phyloP scores from a whole-genome alignment of 768 basidiomycete genomes.

The Tulasnella sp. region DNA sequence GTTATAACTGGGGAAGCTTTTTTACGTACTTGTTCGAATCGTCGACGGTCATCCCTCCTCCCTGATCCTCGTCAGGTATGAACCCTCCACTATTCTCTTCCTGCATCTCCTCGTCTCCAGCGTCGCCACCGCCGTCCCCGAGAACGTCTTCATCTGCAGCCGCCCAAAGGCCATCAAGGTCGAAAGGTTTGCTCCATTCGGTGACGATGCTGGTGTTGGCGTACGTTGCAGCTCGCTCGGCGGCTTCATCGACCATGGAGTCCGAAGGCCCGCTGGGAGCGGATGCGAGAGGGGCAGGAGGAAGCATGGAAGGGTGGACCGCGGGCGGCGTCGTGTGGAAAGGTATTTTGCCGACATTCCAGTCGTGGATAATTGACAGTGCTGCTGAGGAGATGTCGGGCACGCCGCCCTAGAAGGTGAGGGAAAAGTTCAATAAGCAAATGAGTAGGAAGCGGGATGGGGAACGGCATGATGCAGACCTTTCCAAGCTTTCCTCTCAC shows the following conservation, averaged over 20 bases:
- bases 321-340: constrained; percentile 78
- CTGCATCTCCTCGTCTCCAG: constrained; percentile 38
- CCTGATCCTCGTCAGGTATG: constrained; percentile 44
- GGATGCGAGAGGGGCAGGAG: not conserved
- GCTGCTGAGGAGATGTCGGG: constrained; percentile 83
- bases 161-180: constrained; percentile 74
- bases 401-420: constrained; percentile 65
- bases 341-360: constrained; percentile 95
- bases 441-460: not conserved
- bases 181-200: constrained; percentile 71
- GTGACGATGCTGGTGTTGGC: constrained; percentile 78
- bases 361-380: constrained; percentile 77
- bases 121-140: constrained; percentile 43
- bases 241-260: constrained; percentile 36
- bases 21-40: not conserved
- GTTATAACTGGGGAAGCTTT: too few relatives aligned
- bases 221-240: constrained; percentile 60
- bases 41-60: not conserved
- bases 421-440: not conserved
- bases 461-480: constrained; percentile 39
- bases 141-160: constrained; percentile 72
- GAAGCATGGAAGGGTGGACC: constrained; percentile 68
- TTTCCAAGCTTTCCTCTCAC: constrained; percentile 79
- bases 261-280: constrained; percentile 12
- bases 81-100: constrained; percentile 34